Percentiles rank a stretch among this genome's conserved stretches.
These are phyloP conservation scores for Mucor lusitanicus DNA, from an alignment of 371 early-diverging fungal species.

Conservation along the genomic window DNA sequence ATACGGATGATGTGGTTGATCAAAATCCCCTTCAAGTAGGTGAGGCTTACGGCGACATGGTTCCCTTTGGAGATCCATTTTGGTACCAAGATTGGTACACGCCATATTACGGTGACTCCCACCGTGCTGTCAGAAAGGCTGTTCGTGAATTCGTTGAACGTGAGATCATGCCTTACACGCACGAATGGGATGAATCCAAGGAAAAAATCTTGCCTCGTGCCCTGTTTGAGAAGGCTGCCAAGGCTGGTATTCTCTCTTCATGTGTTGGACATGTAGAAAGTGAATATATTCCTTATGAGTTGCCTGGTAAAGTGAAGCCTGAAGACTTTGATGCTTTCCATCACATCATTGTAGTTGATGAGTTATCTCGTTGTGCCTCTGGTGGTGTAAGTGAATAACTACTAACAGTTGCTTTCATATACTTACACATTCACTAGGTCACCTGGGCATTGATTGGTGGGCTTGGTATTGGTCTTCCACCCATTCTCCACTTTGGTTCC, in stretches of 20 bases:
- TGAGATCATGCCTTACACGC: slow-evolving; percentile 61
- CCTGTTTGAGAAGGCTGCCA: slow-evolving; percentile 58
- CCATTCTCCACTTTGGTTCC: slow-evolving; percentile 65
- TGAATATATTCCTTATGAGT: slow-evolving; percentile 19
- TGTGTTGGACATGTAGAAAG: slow-evolving; percentile 33
- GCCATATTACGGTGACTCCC: slow-evolving; percentile 59
- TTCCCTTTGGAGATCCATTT: slow-evolving; percentile 70
- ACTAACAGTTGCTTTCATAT: background rate
- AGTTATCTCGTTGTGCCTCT: slow-evolving; percentile 68
- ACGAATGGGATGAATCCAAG: slow-evolving; percentile 71
- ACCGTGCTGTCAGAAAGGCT: slow-evolving; percentile 50
- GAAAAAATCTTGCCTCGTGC: slow-evolving; percentile 41
- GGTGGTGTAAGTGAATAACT: slow-evolving; percentile 57
- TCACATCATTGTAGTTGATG: slow-evolving; percentile 63
- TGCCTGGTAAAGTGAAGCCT: slow-evolving; percentile 30
- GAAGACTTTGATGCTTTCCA: slow-evolving; percentile 66
- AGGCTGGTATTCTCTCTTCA: slow-evolving; percentile 59
- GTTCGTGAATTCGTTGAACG: slow-evolving; percentile 61
- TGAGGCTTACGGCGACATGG: slow-evolving; percentile 32
- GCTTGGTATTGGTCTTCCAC: slow-evolving; percentile 74
- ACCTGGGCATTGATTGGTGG: slow-evolving; percentile 52
- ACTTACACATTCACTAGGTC: slow-evolving; percentile 13
- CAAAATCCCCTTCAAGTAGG: slow-evolving; percentile 23
- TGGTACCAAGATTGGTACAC: slow-evolving; percentile 62
- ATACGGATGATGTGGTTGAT: slow-evolving; percentile 18